A percentile compares a stretch with the other conserved stretches of the same genome.
Conservation (phyloP, 1,284 basidiomycete species). For the Moniliophthora roreri region DNA sequence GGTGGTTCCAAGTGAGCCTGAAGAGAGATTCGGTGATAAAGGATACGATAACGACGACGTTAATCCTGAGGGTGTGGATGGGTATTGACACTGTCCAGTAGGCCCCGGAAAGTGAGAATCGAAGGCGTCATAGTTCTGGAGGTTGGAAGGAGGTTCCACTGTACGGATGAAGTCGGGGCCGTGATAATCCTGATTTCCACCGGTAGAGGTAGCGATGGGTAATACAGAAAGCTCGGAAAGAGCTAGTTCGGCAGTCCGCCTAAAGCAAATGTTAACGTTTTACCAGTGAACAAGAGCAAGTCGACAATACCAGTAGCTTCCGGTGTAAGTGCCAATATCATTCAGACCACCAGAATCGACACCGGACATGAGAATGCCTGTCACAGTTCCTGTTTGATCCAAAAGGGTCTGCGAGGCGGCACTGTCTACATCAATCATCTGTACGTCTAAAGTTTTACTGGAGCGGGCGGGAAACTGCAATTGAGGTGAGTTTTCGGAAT, state of each 20-base stretch:
- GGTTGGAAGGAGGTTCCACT: no score
- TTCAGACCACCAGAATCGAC: not conserved
- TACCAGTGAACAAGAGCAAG: not conserved
- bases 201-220: no score
- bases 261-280: not conserved
- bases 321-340: constrained; percentile 6
- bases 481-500: not conserved
- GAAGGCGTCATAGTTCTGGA: no score
- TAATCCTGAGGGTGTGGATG: not conserved
- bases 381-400: not conserved
- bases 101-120: no score
- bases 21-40: no score
- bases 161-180: no score
- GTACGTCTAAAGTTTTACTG: no score
- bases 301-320: constrained; percentile 11
- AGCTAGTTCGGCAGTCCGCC: constrained; percentile 13
- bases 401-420: not conserved
- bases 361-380: not conserved
- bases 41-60: not conserved
- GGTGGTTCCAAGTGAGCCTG: not conserved
- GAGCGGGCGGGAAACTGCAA: not conserved
- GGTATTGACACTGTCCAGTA: no score
- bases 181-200: no score
- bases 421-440: no score
- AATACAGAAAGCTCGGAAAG: not conserved